A percentile compares a stretch with the other conserved stretches of the same genome.
These are phyloP conservation scores for Metschnikowia proteae DNA, from an alignment of 805 yeast species.

Conservation along the genomic window DNA sequence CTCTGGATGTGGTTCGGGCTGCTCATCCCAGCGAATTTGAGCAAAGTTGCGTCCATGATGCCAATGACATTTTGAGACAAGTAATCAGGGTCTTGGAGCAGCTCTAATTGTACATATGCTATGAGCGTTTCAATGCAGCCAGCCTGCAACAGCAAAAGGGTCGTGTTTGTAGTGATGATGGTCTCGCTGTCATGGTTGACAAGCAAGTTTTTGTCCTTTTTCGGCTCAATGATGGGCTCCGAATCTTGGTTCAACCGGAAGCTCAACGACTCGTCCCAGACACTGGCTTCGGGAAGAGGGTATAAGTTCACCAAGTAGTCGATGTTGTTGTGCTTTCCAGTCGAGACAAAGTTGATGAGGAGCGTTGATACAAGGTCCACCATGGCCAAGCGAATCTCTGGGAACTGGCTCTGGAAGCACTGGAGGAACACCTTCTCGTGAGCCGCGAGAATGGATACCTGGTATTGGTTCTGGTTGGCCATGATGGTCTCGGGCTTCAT, in stretches of 20 bases:
- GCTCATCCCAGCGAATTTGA: conserved; percentile 26
- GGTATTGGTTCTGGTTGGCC: conserved; percentile 39
- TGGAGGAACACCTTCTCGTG: conserved; percentile 29
- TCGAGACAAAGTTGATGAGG: conserved; percentile 35
- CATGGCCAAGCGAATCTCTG: conserved; percentile 36
- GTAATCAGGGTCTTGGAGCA: conserved; percentile 37
- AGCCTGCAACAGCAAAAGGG: conserved; percentile 23
- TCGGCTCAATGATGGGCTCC: conserved; percentile 17
- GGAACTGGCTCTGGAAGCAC: conserved; percentile 30
- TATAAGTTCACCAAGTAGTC: conserved; percentile 34
- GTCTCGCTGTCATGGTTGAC: conserved; percentile 26
- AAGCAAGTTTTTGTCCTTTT: conserved; percentile 22
- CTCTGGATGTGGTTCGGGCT: conserved; percentile 28
- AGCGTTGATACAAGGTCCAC: conserved; percentile 34
- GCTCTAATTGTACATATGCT: conserved; percentile 38
- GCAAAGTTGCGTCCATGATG: conserved; percentile 30
- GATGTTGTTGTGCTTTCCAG: conserved; percentile 34
- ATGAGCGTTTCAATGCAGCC: conserved; percentile 34
- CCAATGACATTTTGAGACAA: conserved; percentile 24
- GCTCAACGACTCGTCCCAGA: conserved; percentile 27
- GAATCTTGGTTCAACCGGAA: conserved; percentile 19
- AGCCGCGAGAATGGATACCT: conserved; percentile 24
- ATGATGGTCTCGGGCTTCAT: conserved; percentile 41
- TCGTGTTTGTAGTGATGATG: conserved; percentile 20
- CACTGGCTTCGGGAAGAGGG: conserved; percentile 28